Conservation (phyloP, 345 rosid species). For the Cardamine occulta region DNA sequence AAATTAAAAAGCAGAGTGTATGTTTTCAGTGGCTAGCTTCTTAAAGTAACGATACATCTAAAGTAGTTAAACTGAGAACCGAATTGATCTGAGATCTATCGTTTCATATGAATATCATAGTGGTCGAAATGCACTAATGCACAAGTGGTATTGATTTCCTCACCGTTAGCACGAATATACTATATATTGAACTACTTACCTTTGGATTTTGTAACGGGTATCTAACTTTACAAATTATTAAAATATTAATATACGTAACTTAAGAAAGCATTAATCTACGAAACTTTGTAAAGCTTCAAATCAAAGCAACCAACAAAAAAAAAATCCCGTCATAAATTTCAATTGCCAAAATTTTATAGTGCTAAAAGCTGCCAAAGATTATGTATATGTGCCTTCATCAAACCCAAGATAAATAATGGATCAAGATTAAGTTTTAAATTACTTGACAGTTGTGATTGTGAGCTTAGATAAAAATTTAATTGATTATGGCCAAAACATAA, state of each 20-base stretch:
- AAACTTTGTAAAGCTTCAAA: constrained; percentile 12
- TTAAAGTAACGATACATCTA: not conserved
- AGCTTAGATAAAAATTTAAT: not conserved
- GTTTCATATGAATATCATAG: not conserved
- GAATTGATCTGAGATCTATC: not conserved
- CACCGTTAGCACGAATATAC: not conserved
- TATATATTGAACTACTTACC: not conserved
- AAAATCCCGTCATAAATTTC: not conserved
- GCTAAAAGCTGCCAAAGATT: not conserved
- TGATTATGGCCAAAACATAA: constrained; percentile 30
- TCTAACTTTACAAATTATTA: not conserved
- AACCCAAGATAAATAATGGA: constrained; percentile 8
- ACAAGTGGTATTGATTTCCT: not conserved
- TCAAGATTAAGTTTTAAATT: not conserved
- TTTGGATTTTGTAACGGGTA: not conserved
- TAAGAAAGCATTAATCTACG: not conserved
- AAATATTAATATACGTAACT: not conserved
- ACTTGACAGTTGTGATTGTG: constrained; percentile 17
- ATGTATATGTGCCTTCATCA: constrained; percentile 1
- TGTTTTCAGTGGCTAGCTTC: not conserved
- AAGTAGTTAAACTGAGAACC: too few species aligned
- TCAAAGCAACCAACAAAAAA: too few species aligned
- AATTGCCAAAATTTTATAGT: not conserved
- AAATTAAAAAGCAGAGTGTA: not conserved
- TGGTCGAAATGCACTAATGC: not conserved